Conservation (phyloP, 805 yeast species). For the Schizosaccharomyces japonicus region DNA sequence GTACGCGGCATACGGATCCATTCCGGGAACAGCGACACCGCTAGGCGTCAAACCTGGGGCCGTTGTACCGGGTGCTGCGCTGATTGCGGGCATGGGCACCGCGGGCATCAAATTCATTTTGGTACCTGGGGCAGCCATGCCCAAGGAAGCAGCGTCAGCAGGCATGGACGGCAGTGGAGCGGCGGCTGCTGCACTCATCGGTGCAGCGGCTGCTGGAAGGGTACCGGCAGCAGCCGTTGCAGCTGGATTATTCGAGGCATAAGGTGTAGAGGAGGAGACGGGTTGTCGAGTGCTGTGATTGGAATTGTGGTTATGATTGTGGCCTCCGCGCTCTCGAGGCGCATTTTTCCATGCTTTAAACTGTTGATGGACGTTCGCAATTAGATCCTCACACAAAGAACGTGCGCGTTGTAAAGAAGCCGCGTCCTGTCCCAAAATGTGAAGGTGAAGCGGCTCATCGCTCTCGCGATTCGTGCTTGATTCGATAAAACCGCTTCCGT, state of each 20-base stretch:
- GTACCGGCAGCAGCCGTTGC: neutral
- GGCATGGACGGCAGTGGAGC: neutral
- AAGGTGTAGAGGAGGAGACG: neutral
- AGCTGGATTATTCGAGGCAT: neutral
- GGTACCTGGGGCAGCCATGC: too few species aligned
- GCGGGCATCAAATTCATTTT: neutral
- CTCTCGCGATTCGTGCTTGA: slow-evolving; percentile 14
- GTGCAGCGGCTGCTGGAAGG: neutral
- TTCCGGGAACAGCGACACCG: slow-evolving; percentile 7
- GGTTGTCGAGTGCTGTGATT: neutral
- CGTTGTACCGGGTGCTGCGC: slow-evolving; percentile 7
- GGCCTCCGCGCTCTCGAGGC: neutral
- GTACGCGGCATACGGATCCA: slow-evolving; percentile 13
- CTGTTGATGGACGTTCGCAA: slow-evolving; percentile 11
- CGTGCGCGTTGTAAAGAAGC: slow-evolving; percentile 13
- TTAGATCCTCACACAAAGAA: slow-evolving; percentile 12
- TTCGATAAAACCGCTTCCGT: slow-evolving; percentile 17
- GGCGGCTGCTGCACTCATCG: slow-evolving; percentile 4
- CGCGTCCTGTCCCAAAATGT: slow-evolving; percentile 13
- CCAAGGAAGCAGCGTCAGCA: slow-evolving; percentile 4
- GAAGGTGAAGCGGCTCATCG: slow-evolving; percentile 16
- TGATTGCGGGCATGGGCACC: slow-evolving; percentile 4
- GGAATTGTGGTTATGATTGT: neutral
- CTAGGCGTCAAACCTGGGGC: neutral
- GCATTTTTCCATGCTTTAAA: neutral